Conservation (phyloP, 140 eudicot genomes). For the Bidens hawaiensis region DNA sequence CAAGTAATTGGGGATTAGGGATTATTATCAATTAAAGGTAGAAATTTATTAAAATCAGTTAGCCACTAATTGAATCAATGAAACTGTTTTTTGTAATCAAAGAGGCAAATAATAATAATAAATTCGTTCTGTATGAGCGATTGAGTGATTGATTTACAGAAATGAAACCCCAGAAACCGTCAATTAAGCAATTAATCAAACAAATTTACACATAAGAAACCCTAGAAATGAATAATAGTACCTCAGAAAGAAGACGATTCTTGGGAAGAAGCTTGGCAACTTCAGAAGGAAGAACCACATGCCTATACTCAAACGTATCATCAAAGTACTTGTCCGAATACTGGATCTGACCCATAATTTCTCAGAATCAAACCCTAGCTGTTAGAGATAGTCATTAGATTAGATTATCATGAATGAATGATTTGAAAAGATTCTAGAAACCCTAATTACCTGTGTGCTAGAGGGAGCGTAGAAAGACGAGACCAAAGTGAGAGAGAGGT, state of each 20-base stretch:
- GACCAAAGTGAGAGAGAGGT: too few relatives aligned
- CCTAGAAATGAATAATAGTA: neutral
- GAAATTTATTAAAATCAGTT: neutral
- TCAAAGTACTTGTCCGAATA: slow-evolving; percentile 96
- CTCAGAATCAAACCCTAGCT: neutral
- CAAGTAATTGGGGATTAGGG: neutral
- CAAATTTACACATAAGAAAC: neutral
- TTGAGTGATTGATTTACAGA: neutral
- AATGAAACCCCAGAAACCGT: neutral
- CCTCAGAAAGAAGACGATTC: slow-evolving; percentile 88
- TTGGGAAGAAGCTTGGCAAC: slow-evolving; percentile 94
- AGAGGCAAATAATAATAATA: neutral
- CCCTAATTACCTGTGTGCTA: slow-evolving; percentile 23
- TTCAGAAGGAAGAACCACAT: slow-evolving; percentile 93
- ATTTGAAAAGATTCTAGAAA: slow-evolving; percentile 1
- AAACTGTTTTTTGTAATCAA: neutral
- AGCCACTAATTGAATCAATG: neutral
- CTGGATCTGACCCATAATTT: slow-evolving; percentile 91
- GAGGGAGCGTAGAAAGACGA: too few relatives aligned
- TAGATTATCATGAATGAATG: neutral
- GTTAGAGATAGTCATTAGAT: neutral
- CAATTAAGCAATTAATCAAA: neutral
- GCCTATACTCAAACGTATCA: slow-evolving; percentile 95
- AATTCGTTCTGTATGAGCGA: neutral
- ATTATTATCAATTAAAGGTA: neutral